phyloP scores from a whole-genome alignment of 2,329 filamentous ascomycete species.

The Rosellinia necatrix region DNA sequence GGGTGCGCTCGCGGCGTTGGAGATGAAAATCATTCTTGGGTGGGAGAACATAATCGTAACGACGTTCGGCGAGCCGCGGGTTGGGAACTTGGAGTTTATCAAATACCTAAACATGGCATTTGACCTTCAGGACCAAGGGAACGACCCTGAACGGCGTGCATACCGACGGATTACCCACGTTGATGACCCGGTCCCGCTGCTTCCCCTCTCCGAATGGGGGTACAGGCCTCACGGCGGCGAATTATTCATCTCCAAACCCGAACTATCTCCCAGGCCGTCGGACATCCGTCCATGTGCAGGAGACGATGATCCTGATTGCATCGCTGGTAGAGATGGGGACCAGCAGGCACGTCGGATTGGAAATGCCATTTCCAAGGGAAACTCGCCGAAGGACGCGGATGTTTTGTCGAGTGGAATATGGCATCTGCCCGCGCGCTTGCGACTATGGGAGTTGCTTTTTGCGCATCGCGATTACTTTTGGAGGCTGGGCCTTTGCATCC shows the following conservation, averaged over 20 bases:
- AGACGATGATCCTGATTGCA: constrained; percentile 72
- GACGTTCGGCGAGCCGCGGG: constrained; percentile 86
- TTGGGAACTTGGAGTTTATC: constrained; percentile 63
- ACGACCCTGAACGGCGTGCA: constrained; percentile 41
- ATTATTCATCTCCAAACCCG: constrained; percentile 76
- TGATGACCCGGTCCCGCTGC: constrained; percentile 84
- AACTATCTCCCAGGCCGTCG: constrained; percentile 67
- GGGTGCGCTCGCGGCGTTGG: constrained; percentile 82
- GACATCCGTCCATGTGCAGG: constrained; percentile 77
- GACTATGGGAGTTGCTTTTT: constrained; percentile 91
- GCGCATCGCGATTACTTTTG: constrained; percentile 97
- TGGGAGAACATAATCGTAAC: constrained; percentile 78
- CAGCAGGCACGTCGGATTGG: constrained; percentile 29
- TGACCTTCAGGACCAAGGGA: constrained; percentile 43
- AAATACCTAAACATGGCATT: constrained; percentile 61
- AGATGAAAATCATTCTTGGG: constrained; percentile 73
- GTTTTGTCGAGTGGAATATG: constrained; percentile 52
- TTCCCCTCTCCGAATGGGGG: constrained; percentile 87
- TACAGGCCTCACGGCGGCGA: constrained; percentile 86
- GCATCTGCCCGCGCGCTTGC: constrained; percentile 64
- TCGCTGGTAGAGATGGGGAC: constrained; percentile 60
- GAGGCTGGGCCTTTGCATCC: constrained; percentile 86
- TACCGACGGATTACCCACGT: constrained; percentile 85
- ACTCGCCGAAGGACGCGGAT: constrained; percentile 28
- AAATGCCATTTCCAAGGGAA: constrained; percentile 32